Percentiles rank a stretch among this genome's conserved stretches.
Conservation (phyloP, 495 filamentous ascomycete species). For the Trichoderma asperelloides region DNA sequence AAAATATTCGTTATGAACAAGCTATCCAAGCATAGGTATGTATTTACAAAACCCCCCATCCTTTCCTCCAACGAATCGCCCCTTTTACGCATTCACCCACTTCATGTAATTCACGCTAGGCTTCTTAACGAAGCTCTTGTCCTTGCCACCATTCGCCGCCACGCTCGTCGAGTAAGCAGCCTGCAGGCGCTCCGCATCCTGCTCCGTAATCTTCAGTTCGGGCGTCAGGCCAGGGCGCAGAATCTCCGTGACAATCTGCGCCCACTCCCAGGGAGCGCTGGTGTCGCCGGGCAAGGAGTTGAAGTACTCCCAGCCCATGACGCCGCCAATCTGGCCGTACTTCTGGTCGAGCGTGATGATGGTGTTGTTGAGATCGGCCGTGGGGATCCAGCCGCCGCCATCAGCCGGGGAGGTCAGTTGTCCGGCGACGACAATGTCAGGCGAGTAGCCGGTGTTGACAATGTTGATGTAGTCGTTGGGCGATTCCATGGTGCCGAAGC, state of each 20-base stretch:
- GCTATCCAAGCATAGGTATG: background rate
- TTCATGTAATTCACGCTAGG: background rate
- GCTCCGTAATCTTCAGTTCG: conserved; percentile 15
- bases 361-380: conserved; percentile 28
- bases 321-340: conserved; percentile 63
- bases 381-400: conserved; percentile 41
- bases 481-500: conserved; percentile 58
- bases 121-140: background rate
- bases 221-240: conserved; percentile 24
- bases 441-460: conserved; percentile 52
- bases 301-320: conserved; percentile 87
- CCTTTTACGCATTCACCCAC: background rate
- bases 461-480: conserved; percentile 55
- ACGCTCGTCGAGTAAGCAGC: conserved; percentile 9
- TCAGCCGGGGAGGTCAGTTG: conserved; percentile 60
- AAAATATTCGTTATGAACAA: too few species aligned
- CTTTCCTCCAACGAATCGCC: background rate
- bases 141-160: background rate
- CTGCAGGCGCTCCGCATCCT: conserved; percentile 13
- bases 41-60: background rate
- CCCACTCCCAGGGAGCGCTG: conserved; percentile 63
- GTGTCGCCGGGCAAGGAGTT: conserved; percentile 53
- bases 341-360: conserved; percentile 34
- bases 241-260: conserved; percentile 46
- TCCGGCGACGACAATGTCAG: conserved; percentile 60